Base-by-base conservation (phyloP, 805 yeast genomes). In the Candida hungchunana region DNA sequence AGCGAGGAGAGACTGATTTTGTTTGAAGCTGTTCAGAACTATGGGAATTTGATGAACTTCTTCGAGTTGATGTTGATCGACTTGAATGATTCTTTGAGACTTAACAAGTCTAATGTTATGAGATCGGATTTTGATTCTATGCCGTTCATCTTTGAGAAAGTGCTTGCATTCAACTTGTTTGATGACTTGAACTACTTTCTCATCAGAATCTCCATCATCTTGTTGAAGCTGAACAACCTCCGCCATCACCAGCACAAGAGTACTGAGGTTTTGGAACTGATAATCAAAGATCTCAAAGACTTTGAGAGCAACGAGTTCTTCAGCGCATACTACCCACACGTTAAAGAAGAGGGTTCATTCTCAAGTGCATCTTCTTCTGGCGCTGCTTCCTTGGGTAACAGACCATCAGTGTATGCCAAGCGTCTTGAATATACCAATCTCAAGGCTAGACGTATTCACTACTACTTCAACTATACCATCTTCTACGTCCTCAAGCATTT, bases 111-210 rank as follows among this genome's bases (percentile, higher is more conserved):
- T 24, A 42, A 43, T 15, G 14, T 35, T 3, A 24, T 46, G 17
- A 26, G 33, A 7, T 21, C 37, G 9, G 37, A 37, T 17, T 32
- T 26, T 26, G 47, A 36, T 7, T 28, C 26, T 6, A 30, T 32
- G n/a, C 34, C 29, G 3, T 44, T 39, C 27, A 13, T 46, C 12
- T 27, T 47, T 11, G 39, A 36, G 5, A 48, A 38, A 19, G 42
- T 47, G 14, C 18, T 42, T 8, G 36, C 42, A 9, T 17, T 48
- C 32, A 50, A 47, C 28, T 30, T 50, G 18, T 45, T 44, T 34
- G 48, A 51, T 26, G 53, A 48, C 25, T 31, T 47, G 30, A 50
- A 43, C 32, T 51, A 48, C 34, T 39, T 42, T 30, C 17, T 48
- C 18, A 37, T 48, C 17, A 29, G 34, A 29, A 37, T 46, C 3